phyloP scores from a whole-genome alignment of 306 rosid genomes.

The Gynostemma pentaphyllum region DNA sequence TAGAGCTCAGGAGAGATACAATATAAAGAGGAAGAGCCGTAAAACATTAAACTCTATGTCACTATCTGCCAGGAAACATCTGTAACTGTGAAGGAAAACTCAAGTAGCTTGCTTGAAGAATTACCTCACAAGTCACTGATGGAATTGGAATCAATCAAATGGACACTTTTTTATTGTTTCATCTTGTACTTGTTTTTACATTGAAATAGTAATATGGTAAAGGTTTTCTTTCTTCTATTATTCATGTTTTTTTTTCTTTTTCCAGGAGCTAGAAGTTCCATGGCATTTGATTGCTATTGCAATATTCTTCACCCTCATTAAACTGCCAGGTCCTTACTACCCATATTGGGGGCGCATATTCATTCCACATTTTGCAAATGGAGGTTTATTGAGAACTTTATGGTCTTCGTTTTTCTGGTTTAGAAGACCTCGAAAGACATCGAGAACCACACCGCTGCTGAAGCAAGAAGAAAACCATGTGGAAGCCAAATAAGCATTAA shows the following conservation, averaged over 20 bases:
- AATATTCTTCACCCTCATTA: slow-evolving; percentile 62
- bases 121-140: not conserved
- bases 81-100: not conserved
- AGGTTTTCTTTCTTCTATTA: not conserved
- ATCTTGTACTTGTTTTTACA: not conserved
- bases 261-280: slow-evolving; percentile 82
- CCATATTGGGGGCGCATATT: slow-evolving; percentile 84
- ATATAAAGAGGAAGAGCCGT: not conserved
- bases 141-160: not conserved
- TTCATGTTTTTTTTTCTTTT: slow-evolving; percentile 1
- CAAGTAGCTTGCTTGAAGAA: not conserved
- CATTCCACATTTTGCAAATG: slow-evolving; percentile 71
- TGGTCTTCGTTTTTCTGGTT: slow-evolving; percentile 29
- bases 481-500: slow-evolving; percentile 12
- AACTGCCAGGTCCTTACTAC: slow-evolving; percentile 78
- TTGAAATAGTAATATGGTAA: not conserved
- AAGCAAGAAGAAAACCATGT: slow-evolving; percentile 7
- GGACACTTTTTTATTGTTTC: not conserved
- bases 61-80: not conserved
- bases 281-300: slow-evolving; percentile 83
- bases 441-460: not conserved
- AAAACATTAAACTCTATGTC: no score
- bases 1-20: not conserved
- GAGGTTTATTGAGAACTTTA: slow-evolving; percentile 22
- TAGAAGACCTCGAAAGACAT: slow-evolving; percentile 20